Base-by-base conservation (phyloP, 2,329 filamentous ascomycete genomes). In the Colletotrichum trifolii region DNA sequence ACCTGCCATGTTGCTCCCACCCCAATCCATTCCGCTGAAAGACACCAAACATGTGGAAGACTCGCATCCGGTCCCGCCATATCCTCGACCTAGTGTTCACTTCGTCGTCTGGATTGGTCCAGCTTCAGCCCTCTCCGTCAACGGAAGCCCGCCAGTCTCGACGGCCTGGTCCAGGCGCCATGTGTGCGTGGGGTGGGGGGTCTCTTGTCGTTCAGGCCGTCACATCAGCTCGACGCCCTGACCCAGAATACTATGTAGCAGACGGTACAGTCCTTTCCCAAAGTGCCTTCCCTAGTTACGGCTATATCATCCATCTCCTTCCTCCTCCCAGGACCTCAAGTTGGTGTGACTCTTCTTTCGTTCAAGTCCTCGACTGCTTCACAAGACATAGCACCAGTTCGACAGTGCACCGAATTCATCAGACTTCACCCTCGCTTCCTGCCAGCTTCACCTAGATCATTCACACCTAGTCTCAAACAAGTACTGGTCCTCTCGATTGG, bases 111-210 rank as follows among this genome's bases (percentile, higher is more conserved):
- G 43, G 55, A 60, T 52, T 42, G 57, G 62, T 25, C 45, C 58
- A 62, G 57, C 46, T 56, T 52, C 62, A 56, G 62, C 57, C 50
- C 50, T 55, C 57, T 65, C 50, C 50, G 62, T 65, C 62, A 52
- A 60, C 42, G 35, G 62, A 52, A 52, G 17, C 50, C 43, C 13
- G 6, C 42, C 56, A 61, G 42, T 50, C 11, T 42, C 17, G 40
- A 52, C 39, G 52, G 52, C 35, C 11, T 40, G 47, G 62, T 52
- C 46, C 46, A 48, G 46, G 40, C 56, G 25, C 25, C 25, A 25
- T 25, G 25, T 25, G 25, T 5, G 25, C 10, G 13, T 17, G 6
- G 39, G 47, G 45, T 55, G 57, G 39, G 52, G 50, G 52, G 40
- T n/a, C 25, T 54, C 39, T 52, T 8, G 36, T 33, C 33, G 25